phyloP scores from a whole-genome alignment of 2,329 filamentous ascomycete genomes.

The Penicillium sp. region DNA sequence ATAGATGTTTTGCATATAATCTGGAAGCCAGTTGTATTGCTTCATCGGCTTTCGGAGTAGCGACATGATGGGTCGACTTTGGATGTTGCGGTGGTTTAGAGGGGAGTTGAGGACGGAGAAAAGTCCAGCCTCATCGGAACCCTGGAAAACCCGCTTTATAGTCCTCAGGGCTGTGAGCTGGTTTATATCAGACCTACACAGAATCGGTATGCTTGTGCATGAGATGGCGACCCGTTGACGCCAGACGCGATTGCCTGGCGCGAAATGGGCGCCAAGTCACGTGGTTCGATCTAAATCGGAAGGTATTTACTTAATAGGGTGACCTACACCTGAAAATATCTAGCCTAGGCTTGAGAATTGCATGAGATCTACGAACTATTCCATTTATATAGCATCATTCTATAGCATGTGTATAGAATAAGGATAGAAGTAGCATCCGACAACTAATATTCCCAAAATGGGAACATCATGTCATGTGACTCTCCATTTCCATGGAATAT shows the following conservation, averaged over 20 bases:
- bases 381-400: not conserved
- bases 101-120: no score
- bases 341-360: not conserved
- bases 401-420: not conserved
- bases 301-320: not conserved
- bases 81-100: no score
- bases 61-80: no score
- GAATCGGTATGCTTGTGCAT: no score
- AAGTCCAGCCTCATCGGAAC: no score
- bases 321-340: not conserved
- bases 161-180: no score
- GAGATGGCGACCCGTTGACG: slow-evolving; percentile 4
- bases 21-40: no score
- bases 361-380: not conserved
- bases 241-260: slow-evolving; percentile 14
- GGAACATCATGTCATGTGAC: not conserved
- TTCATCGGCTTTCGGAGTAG: no score
- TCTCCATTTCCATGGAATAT: not conserved
- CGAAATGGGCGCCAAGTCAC: slow-evolving; percentile 32
- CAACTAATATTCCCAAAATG: not conserved
- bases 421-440: not conserved
- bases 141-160: no score
- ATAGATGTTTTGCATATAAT: no score
- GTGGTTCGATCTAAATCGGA: slow-evolving; percentile 12
- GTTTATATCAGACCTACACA: no score